Percentiles rank a stretch among this genome's conserved stretches.
Conservation (phyloP, 371 early-diverging fungal genomes). For the Quaeritorhiza haematococci region DNA sequence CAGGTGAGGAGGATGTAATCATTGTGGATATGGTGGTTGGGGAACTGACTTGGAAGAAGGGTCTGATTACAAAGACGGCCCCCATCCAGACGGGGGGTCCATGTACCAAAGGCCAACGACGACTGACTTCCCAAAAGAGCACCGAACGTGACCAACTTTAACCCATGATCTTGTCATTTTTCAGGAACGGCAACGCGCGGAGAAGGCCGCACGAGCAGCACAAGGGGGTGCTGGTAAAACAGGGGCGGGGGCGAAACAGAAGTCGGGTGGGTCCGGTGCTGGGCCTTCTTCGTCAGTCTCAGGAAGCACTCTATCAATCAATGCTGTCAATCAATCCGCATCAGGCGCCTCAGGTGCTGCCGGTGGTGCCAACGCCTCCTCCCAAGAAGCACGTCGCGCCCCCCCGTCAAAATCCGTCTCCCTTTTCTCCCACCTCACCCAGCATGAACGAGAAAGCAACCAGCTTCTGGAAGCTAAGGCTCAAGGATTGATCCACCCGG, state of each 20-base stretch:
- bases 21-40: not conserved
- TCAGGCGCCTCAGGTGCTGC: no score
- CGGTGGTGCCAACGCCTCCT: not conserved
- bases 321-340: no score
- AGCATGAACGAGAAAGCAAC: conserved; percentile 28
- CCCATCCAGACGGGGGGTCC: not conserved
- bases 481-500: conserved; percentile 73
- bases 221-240: conserved; percentile 40
- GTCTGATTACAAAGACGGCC: no score
- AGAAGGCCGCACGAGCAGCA: conserved; percentile 56
- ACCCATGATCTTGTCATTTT: not conserved
- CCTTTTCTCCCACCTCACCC: conserved; percentile 47
- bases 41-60: conserved; percentile 1
- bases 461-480: conserved; percentile 17
- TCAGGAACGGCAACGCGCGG: conserved; percentile 72
- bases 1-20: conserved; percentile 35
- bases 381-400: conserved; percentile 3
- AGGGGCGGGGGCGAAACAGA: no score
- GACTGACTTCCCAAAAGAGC: conserved; percentile 4
- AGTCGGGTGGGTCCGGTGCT: not conserved
- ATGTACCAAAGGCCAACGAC: not conserved
- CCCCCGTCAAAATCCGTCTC: conserved; percentile 21
- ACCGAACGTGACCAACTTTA: conserved; percentile 6
- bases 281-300: not conserved
- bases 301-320: no score